phyloP scores from a whole-genome alignment of 2,329 filamentous ascomycete genomes.

The Pseudocercospora cruenta region DNA sequence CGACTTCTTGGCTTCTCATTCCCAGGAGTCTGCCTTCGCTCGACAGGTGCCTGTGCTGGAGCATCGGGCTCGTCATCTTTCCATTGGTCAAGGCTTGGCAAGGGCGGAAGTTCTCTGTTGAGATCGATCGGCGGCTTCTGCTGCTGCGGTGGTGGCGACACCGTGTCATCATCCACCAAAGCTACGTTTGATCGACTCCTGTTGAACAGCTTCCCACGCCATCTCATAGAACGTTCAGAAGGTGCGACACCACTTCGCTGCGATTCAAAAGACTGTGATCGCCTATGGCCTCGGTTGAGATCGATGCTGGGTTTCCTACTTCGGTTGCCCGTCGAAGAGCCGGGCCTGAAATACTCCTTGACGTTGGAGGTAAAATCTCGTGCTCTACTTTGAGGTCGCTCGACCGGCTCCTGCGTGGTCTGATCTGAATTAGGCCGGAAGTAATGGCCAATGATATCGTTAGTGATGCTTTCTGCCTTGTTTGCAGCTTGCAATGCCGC shows the following conservation, averaged over 20 bases:
- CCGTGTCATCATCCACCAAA: constrained; percentile 13
- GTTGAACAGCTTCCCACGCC: constrained; percentile 22
- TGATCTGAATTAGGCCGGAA: constrained; percentile 16
- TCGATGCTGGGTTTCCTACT: constrained; percentile 32
- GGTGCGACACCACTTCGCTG: constrained; percentile 27
- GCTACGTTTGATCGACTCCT: constrained; percentile 18
- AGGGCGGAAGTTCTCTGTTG: constrained; percentile 52
- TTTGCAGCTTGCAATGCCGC: constrained; percentile 25
- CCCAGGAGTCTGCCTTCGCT: not conserved
- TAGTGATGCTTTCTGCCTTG: constrained; percentile 29
- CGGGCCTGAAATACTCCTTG: constrained; percentile 48
- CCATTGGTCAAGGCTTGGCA: constrained; percentile 51
- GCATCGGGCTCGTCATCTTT: constrained; percentile 27
- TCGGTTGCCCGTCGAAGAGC: constrained; percentile 27
- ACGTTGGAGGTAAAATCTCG: constrained; percentile 19
- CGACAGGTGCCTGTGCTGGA: not conserved
- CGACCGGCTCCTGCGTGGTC: constrained; percentile 12
- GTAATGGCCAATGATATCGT: constrained; percentile 25
- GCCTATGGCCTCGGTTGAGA: constrained; percentile 36
- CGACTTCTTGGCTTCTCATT: not conserved
- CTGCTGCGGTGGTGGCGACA: constrained; percentile 6
- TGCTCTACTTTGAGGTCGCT: constrained; percentile 24
- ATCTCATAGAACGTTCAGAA: constrained; percentile 18
- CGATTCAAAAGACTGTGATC: constrained; percentile 32
- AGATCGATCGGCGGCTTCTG: constrained; percentile 43